These are phyloP conservation scores for Colletotrichum gloeosporioides DNA, from an alignment of 2,329 filamentous ascomycete species.

Conservation along the genomic window DNA sequence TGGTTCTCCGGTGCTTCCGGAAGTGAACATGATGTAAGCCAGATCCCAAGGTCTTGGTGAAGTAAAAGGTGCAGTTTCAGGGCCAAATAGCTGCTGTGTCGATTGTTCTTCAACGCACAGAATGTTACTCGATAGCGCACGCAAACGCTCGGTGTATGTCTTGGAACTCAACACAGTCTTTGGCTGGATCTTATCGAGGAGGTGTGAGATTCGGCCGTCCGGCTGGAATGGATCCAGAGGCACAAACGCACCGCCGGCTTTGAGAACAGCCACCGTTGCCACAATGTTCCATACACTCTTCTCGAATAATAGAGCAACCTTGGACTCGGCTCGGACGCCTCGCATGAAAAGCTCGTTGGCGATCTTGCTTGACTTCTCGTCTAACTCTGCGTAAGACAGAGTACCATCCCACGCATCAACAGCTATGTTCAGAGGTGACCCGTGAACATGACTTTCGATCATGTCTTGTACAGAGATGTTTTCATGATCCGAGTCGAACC, in stretches of 20 bases:
- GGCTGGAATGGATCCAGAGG: constrained; percentile 24
- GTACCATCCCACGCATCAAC: constrained; percentile 28
- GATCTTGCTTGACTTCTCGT: constrained; percentile 21
- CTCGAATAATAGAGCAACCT: constrained; percentile 30
- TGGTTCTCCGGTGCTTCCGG: constrained; percentile 25
- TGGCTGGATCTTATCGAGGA: constrained; percentile 9
- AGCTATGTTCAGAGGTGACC: constrained; percentile 18
- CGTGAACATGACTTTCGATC: neutral
- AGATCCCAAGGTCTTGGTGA: neutral
- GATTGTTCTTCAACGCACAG: constrained; percentile 14
- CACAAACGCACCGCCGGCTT: constrained; percentile 16
- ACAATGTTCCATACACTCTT: constrained; percentile 30
- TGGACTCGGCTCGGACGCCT: neutral
- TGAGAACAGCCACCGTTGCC: constrained; percentile 23
- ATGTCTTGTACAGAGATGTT: neutral
- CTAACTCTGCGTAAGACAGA: constrained; percentile 28
- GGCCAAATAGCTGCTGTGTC: neutral
- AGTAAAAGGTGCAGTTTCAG: neutral
- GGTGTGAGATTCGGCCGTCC: constrained; percentile 12
- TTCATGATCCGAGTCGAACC: neutral
- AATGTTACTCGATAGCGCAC: neutral
- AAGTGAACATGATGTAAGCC: constrained; percentile 22
- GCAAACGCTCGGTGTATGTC: neutral
- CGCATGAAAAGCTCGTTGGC: constrained; percentile 8
- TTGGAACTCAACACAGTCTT: constrained; percentile 5